Conservation (phyloP, 257 asterid genomes). For the Paraleonurus japonicus region DNA sequence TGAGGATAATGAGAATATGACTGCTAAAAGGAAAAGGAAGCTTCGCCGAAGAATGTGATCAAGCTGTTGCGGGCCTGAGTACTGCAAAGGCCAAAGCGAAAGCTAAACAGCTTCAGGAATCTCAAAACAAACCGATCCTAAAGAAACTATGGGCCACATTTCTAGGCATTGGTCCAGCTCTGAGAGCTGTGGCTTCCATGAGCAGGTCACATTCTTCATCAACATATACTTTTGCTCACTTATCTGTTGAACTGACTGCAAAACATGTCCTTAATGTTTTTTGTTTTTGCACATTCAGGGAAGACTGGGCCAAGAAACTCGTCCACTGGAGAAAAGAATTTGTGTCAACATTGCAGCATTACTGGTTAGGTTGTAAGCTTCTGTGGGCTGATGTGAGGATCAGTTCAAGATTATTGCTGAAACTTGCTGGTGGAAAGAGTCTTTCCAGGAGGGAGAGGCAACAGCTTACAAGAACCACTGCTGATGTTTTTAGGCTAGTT, state of each 20-base stretch:
- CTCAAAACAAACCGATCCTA: slow-evolving; percentile 47
- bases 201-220: slow-evolving; percentile 54
- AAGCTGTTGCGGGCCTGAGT: slow-evolving; percentile 81
- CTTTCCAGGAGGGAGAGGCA: slow-evolving; percentile 92
- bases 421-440: slow-evolving; percentile 79
- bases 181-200: slow-evolving; percentile 76
- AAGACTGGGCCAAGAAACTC: slow-evolving; percentile 79
- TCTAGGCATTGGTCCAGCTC: slow-evolving; percentile 80
- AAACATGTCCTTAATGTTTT: slow-evolving; percentile 12
- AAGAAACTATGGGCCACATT: slow-evolving; percentile 58
- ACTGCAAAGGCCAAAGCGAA: slow-evolving; percentile 88
- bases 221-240: neutral
- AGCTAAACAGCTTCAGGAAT: slow-evolving; percentile 65
- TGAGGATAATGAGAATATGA: slow-evolving; percentile 50
- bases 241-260: neutral
- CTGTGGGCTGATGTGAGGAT: slow-evolving; percentile 94
- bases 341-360: slow-evolving; percentile 78
- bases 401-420: slow-evolving; percentile 73
- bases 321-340: slow-evolving; percentile 80
- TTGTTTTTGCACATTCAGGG: slow-evolving; percentile 46
- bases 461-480: slow-evolving; percentile 88
- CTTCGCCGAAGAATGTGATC: slow-evolving; percentile 92
- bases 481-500: slow-evolving; percentile 94
- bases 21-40: slow-evolving; percentile 66
- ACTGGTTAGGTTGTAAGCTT: slow-evolving; percentile 88